Conservation (phyloP, 208 protist genomes). For the Naegleria fowleri region DNA sequence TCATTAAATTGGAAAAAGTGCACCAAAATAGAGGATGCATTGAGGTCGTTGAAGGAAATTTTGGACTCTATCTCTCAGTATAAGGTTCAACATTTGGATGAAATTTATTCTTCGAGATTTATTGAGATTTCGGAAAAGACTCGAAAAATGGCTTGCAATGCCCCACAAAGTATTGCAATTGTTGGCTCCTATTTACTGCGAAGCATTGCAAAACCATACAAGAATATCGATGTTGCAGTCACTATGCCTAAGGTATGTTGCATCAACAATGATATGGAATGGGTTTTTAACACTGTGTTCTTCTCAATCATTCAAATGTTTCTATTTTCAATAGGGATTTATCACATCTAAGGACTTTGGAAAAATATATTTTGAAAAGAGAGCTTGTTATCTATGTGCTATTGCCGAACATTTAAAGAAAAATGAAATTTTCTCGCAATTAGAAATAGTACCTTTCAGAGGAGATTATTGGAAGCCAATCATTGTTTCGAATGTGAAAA, state of each 20-base stretch:
- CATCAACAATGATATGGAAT: too few relatives aligned
- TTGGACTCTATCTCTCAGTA: background rate
- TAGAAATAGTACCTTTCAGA: background rate
- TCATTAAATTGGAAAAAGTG: constrained; percentile 1
- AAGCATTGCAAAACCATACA: constrained; percentile 7
- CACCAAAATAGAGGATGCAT: background rate
- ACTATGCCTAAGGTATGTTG: background rate
- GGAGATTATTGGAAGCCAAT: constrained; percentile 22
- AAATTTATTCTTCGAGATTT: background rate
- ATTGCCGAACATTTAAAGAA: background rate
- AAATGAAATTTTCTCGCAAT: background rate
- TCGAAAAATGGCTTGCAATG: background rate
- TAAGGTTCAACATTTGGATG: background rate
- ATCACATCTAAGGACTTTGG: background rate
- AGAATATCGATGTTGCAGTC: background rate
- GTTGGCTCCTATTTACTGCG: constrained; percentile 3
- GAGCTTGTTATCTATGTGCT: constrained; percentile 7
- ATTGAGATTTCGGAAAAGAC: background rate
- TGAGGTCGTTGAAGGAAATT: background rate
- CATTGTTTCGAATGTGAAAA: background rate
- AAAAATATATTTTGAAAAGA: background rate
- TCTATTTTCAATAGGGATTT: background rate
- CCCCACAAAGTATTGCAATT: background rate
- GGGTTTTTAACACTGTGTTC: too few relatives aligned
- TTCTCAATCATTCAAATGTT: background rate